Percentiles rank a stretch among this genome's conserved stretches.
These are phyloP conservation scores for Suillus tomentosus DNA, from an alignment of 768 basidiomycete species.

Conservation along the genomic window DNA sequence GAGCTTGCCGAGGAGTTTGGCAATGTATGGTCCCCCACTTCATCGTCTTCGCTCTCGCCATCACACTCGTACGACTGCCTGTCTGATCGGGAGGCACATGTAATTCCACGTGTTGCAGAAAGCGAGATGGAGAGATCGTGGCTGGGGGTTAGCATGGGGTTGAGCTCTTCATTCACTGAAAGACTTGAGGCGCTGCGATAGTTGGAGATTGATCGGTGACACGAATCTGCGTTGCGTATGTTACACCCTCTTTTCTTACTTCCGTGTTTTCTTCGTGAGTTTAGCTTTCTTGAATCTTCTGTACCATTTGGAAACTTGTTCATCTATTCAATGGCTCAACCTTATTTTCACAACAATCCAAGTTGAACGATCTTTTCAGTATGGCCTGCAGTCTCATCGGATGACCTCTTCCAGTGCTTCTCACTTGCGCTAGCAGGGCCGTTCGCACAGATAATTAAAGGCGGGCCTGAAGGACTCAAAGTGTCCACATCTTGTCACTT, in stretches of 20 bases:
- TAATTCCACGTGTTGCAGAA: neutral
- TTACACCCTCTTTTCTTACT: neutral
- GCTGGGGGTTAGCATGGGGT: constrained; percentile 20
- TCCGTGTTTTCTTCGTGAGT: neutral
- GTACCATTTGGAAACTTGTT: neutral
- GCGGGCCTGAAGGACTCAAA: neutral
- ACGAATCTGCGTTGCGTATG: neutral
- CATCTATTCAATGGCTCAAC: neutral
- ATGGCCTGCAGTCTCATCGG: neutral
- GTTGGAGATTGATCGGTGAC: neutral
- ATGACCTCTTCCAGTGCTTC: neutral
- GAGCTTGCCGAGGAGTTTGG: constrained; percentile 22
- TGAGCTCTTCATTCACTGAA: constrained; percentile 22
- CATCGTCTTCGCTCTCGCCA: neutral
- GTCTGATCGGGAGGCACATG: neutral
- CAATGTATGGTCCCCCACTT: constrained; percentile 7
- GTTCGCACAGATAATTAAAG: neutral
- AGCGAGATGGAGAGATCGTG: constrained; percentile 18
- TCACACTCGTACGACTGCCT: constrained; percentile 4
- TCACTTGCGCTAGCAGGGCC: neutral
- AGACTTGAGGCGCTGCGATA: neutral
- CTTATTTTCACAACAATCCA: neutral
- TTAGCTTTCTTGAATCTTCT: neutral
- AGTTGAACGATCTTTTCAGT: neutral
- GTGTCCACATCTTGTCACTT: neutral